Conservation (phyloP, 2,329 filamentous ascomycete genomes). For the Didymella sp. region DNA sequence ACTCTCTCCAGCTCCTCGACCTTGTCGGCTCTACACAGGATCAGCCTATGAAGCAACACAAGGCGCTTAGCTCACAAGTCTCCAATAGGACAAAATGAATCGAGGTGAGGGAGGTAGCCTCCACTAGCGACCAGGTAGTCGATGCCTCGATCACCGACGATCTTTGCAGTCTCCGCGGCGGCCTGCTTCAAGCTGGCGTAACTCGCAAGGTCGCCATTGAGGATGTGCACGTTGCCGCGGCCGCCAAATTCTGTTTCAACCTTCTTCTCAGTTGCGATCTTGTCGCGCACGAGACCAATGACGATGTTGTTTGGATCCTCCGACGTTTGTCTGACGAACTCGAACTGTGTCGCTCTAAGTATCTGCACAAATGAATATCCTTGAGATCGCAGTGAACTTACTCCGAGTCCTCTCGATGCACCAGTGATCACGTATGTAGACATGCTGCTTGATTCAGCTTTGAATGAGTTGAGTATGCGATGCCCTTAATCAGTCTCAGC, state of each 20-base stretch:
- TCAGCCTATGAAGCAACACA: not conserved
- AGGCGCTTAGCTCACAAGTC: conserved; percentile 47
- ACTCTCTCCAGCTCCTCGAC: conserved; percentile 46
- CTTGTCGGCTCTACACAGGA: conserved; percentile 31
- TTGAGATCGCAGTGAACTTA: conserved; percentile 21
- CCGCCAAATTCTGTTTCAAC: conserved; percentile 51
- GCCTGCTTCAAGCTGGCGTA: conserved; percentile 31
- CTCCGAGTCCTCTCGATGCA: conserved; percentile 38
- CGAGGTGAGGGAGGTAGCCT: conserved; percentile 44
- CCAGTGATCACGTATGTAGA: conserved; percentile 40
- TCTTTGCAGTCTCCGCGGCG: conserved; percentile 26
- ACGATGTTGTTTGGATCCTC: conserved; percentile 44
- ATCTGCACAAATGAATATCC: not conserved
- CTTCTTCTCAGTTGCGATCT: conserved; percentile 53
- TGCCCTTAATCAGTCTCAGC: not conserved
- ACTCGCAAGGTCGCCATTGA: conserved; percentile 33
- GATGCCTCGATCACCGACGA: conserved; percentile 40
- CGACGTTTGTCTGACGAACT: conserved; percentile 58
- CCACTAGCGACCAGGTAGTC: conserved; percentile 64
- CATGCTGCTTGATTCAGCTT: conserved; percentile 24
- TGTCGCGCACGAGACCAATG: conserved; percentile 47
- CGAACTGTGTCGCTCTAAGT: conserved; percentile 51
- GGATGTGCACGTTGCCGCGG: conserved; percentile 31
- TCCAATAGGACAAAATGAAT: conserved; percentile 45
- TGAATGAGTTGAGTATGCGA: not conserved